Evolutionary conservation across 2,329 filamentous ascomycete genomes (phyloP).

Genomic region (Alternaria panax): DNA sequence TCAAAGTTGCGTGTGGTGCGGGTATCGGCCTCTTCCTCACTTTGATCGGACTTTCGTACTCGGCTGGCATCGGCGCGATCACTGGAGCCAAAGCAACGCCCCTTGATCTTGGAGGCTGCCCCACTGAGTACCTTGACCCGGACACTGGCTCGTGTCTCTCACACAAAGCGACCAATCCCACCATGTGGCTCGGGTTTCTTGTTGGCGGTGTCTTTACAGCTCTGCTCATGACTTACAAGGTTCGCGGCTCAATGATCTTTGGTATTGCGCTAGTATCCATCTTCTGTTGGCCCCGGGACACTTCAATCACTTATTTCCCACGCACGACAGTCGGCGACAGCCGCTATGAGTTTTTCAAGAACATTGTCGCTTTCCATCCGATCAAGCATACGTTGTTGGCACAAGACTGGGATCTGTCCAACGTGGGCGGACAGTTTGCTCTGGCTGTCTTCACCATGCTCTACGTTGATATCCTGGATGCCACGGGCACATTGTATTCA

Average conservation of each 20-base stretch:
- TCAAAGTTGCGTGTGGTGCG: constrained; percentile 90
- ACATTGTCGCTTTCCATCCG: constrained; percentile 82
- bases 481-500: constrained; percentile 83
- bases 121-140: constrained; percentile 55
- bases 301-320: constrained; percentile 81
- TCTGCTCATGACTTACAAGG: constrained; percentile 81
- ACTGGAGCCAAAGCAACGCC: constrained; percentile 73
- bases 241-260: constrained; percentile 84
- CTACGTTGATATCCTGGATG: constrained; percentile 87
- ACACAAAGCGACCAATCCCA: constrained; percentile 80
- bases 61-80: constrained; percentile 80
- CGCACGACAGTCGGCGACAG: constrained; percentile 72
- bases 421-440: constrained; percentile 77
- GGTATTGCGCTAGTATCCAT: constrained; percentile 85
- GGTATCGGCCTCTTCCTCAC: constrained; percentile 88
- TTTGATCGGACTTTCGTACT: constrained; percentile 79
- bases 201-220: constrained; percentile 82
- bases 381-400: constrained; percentile 74
- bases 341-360: constrained; percentile 84
- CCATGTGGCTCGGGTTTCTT: constrained; percentile 89
- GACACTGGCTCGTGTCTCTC: constrained; percentile 64
- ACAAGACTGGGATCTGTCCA: constrained; percentile 75
- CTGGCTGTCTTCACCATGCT: constrained; percentile 87
- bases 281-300: constrained; percentile 84
- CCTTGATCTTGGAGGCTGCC: constrained; percentile 77